Percentiles rank a stretch among this genome's conserved stretches.
These are phyloP conservation scores for Coemansia sp. DNA, from an alignment of 192 early-diverging fungal species.

Conservation along the genomic window DNA sequence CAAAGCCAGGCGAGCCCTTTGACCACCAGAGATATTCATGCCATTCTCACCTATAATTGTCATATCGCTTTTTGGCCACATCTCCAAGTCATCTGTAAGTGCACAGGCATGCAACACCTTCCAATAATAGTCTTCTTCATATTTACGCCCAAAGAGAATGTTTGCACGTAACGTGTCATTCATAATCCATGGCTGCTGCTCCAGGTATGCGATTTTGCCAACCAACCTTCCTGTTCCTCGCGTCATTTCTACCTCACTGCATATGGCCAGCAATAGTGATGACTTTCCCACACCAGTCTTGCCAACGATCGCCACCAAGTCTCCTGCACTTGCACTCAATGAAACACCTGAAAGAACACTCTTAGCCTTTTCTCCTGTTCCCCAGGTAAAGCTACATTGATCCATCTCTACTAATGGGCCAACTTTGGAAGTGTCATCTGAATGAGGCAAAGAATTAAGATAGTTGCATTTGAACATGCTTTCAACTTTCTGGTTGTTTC, in stretches of 20 bases:
- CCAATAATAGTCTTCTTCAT: constrained; percentile 61
- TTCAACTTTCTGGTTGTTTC: constrained; percentile 18
- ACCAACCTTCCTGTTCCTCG: constrained; percentile 30
- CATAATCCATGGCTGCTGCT: constrained; percentile 40
- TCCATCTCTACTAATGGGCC: constrained; percentile 13
- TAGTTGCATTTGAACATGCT: constrained; percentile 14
- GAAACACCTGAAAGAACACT: constrained; percentile 13
- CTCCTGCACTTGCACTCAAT: constrained; percentile 22
- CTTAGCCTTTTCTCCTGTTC: background rate
- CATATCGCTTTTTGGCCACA: constrained; percentile 63
- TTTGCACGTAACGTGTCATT: constrained; percentile 71
- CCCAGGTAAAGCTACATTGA: constrained; percentile 24
- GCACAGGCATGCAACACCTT: constrained; percentile 65
- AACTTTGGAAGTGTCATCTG: background rate
- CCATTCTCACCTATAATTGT: constrained; percentile 75
- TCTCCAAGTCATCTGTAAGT: constrained; percentile 64
- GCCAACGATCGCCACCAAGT: constrained; percentile 62
- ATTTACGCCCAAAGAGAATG: constrained; percentile 74
- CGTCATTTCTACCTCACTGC: constrained; percentile 55
- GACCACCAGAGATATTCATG: constrained; percentile 75
- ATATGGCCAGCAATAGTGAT: constrained; percentile 61
- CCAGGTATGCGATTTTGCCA: constrained; percentile 30
- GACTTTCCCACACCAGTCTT: constrained; percentile 68
- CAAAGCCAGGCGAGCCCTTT: constrained; percentile 67
- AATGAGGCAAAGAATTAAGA: constrained; percentile 22